Evolutionary conservation across 1,284 basidiomycete genomes (phyloP).

Genomic region (Trichosporon sp.): DNA sequence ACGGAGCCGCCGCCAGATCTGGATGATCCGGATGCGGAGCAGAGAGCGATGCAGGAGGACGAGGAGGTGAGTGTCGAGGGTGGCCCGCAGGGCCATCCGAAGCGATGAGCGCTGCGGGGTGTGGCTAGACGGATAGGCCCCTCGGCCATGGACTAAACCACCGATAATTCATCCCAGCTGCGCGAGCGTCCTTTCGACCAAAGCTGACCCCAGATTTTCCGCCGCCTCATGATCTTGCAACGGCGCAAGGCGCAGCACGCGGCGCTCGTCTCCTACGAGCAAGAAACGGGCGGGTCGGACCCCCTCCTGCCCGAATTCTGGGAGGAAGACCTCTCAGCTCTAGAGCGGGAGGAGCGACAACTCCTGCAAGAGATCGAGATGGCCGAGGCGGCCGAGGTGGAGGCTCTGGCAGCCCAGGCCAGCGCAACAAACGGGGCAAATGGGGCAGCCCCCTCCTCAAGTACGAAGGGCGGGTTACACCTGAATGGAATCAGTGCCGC

Average conservation of each 20-base stretch:
- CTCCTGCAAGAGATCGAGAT: slow-evolving; percentile 18
- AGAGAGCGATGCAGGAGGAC: slow-evolving; percentile 47
- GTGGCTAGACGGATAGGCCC: too few relatives aligned
- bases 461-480: not conserved
- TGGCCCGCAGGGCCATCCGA: not conserved
- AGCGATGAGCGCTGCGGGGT: too few relatives aligned
- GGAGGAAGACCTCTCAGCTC: slow-evolving; percentile 40
- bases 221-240: slow-evolving; percentile 49
- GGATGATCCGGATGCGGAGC: slow-evolving; percentile 40
- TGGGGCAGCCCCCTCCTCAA: not conserved
- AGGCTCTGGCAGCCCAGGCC: not conserved
- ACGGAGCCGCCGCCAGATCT: slow-evolving; percentile 21
- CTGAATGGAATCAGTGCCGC: not conserved
- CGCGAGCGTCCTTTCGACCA: too few relatives aligned
- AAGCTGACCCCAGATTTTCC: slow-evolving; percentile 45
- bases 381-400: slow-evolving; percentile 7
- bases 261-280: slow-evolving; percentile 40
- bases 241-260: slow-evolving; percentile 42
- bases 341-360: slow-evolving; percentile 34
- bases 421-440: not conserved
- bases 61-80: slow-evolving; percentile 45
- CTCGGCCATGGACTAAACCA: too few relatives aligned
- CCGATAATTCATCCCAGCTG: too few relatives aligned
- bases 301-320: slow-evolving; percentile 47
- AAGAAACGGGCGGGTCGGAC: slow-evolving; percentile 46